Conservation (phyloP, 495 filamentous ascomycete genomes). For the Aspergillus kassunensis region DNA sequence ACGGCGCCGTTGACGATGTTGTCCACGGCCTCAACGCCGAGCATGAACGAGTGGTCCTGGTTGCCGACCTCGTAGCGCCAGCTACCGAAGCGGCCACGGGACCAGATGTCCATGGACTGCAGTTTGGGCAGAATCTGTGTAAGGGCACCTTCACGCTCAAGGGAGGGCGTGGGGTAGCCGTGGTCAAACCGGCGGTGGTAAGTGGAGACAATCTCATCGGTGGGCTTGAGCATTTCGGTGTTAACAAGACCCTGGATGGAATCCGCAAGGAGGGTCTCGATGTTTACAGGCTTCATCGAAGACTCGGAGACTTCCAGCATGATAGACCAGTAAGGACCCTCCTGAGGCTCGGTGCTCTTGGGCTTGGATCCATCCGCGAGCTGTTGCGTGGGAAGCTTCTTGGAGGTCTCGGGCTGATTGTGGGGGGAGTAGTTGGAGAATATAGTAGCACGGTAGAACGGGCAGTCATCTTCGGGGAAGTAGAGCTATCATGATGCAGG, state of each 20-base stretch:
- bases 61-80: slow-evolving; percentile 98
- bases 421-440: slow-evolving; percentile 99
- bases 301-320: slow-evolving; percentile 99
- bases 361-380: slow-evolving; percentile 82
- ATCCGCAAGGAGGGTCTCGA: slow-evolving; percentile 75
- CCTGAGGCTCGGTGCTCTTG: slow-evolving; percentile 59
- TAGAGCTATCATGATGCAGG: slow-evolving; percentile 61
- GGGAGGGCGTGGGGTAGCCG: slow-evolving; percentile 92
- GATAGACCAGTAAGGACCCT: slow-evolving; percentile 98
- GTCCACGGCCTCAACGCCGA: slow-evolving; percentile 95
- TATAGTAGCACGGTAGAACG: slow-evolving; percentile 99
- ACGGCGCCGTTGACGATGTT: slow-evolving; percentile 91
- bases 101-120: slow-evolving; percentile 86
- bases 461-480: slow-evolving; percentile 98
- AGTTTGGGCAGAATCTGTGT: slow-evolving; percentile 90
- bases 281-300: slow-evolving; percentile 86
- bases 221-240: slow-evolving; percentile 87
- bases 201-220: slow-evolving; percentile 94
- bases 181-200: slow-evolving; percentile 99
- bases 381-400: slow-evolving; percentile 82
- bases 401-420: slow-evolving; percentile 83
- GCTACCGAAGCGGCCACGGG: slow-evolving; percentile 93
- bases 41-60: slow-evolving; percentile 98
- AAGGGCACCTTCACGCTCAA: slow-evolving; percentile 94
- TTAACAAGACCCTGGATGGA: slow-evolving; percentile 96